Conservation (phyloP, 2,329 filamentous ascomycete species). For the Fragosphaeria purpurea region DNA sequence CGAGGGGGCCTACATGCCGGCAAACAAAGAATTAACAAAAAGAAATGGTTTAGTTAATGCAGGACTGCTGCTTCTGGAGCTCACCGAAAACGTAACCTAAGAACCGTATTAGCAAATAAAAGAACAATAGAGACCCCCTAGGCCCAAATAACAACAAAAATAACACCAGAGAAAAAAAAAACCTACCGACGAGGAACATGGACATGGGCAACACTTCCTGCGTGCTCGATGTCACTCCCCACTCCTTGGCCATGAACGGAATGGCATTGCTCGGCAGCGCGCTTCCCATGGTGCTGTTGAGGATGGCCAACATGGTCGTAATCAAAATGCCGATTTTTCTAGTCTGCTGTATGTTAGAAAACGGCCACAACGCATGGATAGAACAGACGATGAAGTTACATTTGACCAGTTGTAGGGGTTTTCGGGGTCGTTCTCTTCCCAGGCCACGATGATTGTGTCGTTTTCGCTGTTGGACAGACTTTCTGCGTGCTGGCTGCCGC, state of each 20-base stretch:
- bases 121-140: too few relatives aligned
- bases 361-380: not conserved
- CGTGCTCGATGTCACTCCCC: constrained; percentile 37
- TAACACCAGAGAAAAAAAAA: not conserved
- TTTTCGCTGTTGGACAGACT: constrained; percentile 15
- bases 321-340: constrained; percentile 46
- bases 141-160: too few relatives aligned
- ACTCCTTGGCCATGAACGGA: constrained; percentile 46
- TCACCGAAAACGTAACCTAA: not conserved
- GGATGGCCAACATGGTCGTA: constrained; percentile 46
- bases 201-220: constrained; percentile 49
- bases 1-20: constrained; percentile 31
- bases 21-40: too few relatives aligned
- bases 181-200: constrained; percentile 45
- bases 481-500: not conserved
- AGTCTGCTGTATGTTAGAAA: constrained; percentile 20
- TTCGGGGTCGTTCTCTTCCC: constrained; percentile 37
- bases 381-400: constrained; percentile 17
- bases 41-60: not conserved
- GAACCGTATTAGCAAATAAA: too few relatives aligned
- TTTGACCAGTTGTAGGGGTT: constrained; percentile 44
- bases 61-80: not conserved
- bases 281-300: constrained; percentile 60
- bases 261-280: constrained; percentile 55
- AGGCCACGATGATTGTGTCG: constrained; percentile 29